These are phyloP conservation scores for Capronia coronata DNA, from an alignment of 2,329 filamentous ascomycete species.

Conservation along the genomic window DNA sequence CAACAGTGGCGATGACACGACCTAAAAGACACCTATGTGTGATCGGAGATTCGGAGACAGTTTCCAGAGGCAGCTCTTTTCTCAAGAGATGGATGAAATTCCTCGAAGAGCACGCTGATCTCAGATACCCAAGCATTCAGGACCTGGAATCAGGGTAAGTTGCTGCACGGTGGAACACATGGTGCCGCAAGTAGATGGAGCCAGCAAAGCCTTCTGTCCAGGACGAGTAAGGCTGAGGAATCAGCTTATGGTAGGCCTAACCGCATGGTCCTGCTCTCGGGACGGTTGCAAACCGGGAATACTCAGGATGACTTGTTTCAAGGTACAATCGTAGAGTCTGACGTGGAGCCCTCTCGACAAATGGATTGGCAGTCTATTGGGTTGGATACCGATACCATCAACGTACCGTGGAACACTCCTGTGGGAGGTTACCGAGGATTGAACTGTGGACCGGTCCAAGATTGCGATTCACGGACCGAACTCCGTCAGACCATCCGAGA, in stretches of 20 bases:
- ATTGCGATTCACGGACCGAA: too few species aligned
- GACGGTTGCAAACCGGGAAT: neutral
- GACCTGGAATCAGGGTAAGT: conserved; percentile 33
- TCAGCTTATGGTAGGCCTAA: conserved; percentile 1
- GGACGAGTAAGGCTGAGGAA: neutral
- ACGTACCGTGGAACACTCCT: too few species aligned
- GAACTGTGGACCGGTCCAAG: too few species aligned
- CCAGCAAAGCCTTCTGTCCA: neutral
- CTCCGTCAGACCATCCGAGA: too few species aligned
- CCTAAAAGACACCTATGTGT: conserved; percentile 85
- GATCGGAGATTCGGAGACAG: conserved; percentile 90
- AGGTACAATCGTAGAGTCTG: neutral
- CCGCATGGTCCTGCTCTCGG: neutral
- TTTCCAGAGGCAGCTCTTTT: conserved; percentile 79
- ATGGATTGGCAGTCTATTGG: neutral
- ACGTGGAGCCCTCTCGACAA: conserved; percentile 7
- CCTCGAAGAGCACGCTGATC: conserved; percentile 80
- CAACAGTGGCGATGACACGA: conserved; percentile 86
- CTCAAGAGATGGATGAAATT: conserved; percentile 86
- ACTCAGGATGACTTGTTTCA: neutral
- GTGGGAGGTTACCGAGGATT: too few species aligned
- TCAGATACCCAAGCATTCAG: conserved; percentile 72
- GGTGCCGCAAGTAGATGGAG: neutral
- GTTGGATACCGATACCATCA: too few species aligned
- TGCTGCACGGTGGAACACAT: neutral